phyloP scores from a whole-genome alignment of 805 yeast species.

The Cyberlindnera xishuangbannaensis region DNA sequence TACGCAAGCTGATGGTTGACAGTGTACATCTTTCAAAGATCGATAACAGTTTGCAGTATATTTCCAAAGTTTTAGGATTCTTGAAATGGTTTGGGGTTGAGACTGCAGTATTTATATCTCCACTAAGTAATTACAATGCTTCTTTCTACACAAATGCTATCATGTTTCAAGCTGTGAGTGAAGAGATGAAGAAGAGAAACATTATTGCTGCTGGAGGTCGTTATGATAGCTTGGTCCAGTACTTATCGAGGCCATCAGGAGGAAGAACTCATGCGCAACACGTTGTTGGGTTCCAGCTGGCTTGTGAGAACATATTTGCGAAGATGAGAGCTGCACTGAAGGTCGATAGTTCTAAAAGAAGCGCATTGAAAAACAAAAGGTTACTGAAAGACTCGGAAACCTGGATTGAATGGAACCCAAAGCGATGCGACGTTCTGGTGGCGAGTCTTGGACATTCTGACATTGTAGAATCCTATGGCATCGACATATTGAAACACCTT shows the following conservation, averaged over 20 bases:
- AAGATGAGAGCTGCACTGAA: constrained; percentile 44
- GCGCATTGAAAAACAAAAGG: constrained; percentile 29
- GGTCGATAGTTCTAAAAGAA: constrained; percentile 25
- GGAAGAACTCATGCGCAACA: constrained; percentile 33
- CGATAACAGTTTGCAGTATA: constrained; percentile 55
- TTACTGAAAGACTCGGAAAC: constrained; percentile 29
- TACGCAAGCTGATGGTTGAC: constrained; percentile 69
- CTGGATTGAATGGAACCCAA: constrained; percentile 42
- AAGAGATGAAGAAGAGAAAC: constrained; percentile 37
- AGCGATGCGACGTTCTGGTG: constrained; percentile 77
- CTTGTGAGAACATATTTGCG: constrained; percentile 59
- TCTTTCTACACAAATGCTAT: constrained; percentile 74
- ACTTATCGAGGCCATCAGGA: constrained; percentile 54
- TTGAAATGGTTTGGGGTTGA: constrained; percentile 55
- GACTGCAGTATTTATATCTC: constrained; percentile 58
- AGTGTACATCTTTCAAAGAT: constrained; percentile 57
- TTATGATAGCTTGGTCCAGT: constrained; percentile 67
- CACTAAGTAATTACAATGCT: constrained; percentile 78
- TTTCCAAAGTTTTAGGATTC: constrained; percentile 51
- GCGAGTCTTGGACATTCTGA: constrained; percentile 54
- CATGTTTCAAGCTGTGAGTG: constrained; percentile 82
- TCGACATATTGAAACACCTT: constrained; percentile 52
- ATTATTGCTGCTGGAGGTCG: constrained; percentile 91
- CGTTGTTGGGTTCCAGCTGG: constrained; percentile 86
- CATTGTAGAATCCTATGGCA: constrained; percentile 53